Conservation (phyloP, 1,284 basidiomycete genomes). For the Athelia sp. region DNA sequence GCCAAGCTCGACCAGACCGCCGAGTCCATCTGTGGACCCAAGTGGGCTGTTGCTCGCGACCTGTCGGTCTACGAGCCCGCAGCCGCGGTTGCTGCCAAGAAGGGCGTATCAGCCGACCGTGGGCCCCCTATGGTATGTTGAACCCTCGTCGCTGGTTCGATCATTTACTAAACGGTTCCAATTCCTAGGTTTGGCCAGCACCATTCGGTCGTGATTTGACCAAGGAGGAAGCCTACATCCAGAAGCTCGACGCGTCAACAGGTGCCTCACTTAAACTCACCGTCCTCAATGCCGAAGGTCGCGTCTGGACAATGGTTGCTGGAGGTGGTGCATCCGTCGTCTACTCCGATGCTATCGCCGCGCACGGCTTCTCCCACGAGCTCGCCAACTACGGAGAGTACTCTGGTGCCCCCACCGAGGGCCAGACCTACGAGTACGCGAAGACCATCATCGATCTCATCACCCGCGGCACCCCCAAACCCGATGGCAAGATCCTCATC, state of each 20-base stretch:
- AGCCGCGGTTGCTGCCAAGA: constrained; percentile 37
- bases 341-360: constrained; percentile 94
- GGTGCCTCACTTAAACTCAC: constrained; percentile 98
- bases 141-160: constrained; percentile 6
- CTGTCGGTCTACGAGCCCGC: constrained; percentile 64
- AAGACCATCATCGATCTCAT: constrained; percentile 99
- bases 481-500: constrained; percentile 96
- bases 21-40: constrained; percentile 96
- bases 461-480: constrained; percentile 81
- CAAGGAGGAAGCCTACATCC: constrained; percentile 99
- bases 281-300: constrained; percentile 91
- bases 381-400: constrained; percentile 99
- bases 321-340: constrained; percentile 85
- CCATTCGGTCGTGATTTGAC: constrained; percentile 98
- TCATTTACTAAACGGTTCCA: constrained; percentile 7
- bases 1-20: constrained; percentile 99
- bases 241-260: constrained; percentile 95
- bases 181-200: constrained; percentile 77
- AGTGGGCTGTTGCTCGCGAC: constrained; percentile 98
- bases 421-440: constrained; percentile 99
- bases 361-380: constrained; percentile 94
- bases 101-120: constrained; percentile 77
- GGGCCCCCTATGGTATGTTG: constrained; percentile 87
- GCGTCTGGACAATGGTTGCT: constrained; percentile 99
- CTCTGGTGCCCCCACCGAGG: constrained; percentile 97